Evolutionary conservation across 768 basidiomycete genomes (phyloP), one percentile per base, ranked within the genome.

Genomic region (Russula virescens): DNA sequence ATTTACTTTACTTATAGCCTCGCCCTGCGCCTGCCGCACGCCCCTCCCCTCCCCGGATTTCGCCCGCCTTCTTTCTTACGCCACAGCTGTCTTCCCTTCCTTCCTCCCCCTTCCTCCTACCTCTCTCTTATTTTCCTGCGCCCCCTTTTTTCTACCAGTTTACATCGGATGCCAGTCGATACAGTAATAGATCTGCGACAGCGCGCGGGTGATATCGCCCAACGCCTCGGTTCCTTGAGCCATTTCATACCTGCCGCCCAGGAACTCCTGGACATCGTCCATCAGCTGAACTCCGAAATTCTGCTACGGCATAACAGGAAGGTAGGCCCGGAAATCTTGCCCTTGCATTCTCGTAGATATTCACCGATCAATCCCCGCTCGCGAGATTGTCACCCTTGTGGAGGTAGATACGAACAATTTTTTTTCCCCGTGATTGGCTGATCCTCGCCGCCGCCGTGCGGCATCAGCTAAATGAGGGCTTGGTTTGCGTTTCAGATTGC

Each of bases 311-410:
- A 68, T 8, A 56, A 50, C 26, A 64, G 52, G 58, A 68, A 68
- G 67, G 67, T 68, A 55, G 61, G 58, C 25, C 54, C 49, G 23
- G 52, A 31, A 31, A 31, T 48, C 34, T 25, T 16, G 23, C 47
- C 43, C 31, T 8, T n/a, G 34, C 43, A n/a, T 58, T 38, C 18
- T 23, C 49, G 19, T 49, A 11, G 46, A 56, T 54, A 25, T 40
- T 58, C n/a, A 53, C 56, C 34, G 57, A 51, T 62, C 31, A 56
- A 50, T 58, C 38, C 54, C 58, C 47, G 5, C 18, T 42, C 35
- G 48, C 10, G 38, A 68, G 67, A 57, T 67, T 47, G 63, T 68
- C 35, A 68, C 67, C 5, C 65, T 68, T 10, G 57, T 64, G 40
- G 67, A 68, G 67, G 67, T 68, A 64, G 53, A 47, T 52, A 35